Conservation (phyloP, 2,329 filamentous ascomycete species). For the Ceratocystis cubensis region DNA sequence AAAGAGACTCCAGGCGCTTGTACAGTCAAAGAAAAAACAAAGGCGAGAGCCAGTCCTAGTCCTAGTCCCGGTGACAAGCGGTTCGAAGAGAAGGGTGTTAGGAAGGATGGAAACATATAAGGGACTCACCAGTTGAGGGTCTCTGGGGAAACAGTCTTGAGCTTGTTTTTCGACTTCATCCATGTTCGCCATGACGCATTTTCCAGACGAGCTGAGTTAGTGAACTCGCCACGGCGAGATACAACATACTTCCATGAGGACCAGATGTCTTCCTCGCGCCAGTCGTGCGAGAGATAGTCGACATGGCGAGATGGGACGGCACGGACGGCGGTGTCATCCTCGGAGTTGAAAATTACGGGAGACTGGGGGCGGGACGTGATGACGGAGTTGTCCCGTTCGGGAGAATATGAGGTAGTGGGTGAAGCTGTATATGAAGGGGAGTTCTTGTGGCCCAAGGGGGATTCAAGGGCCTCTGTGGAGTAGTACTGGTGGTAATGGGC, state of each 20-base stretch:
- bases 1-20: neutral
- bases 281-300: slow-evolving; percentile 89
- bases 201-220: slow-evolving; percentile 70
- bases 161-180: slow-evolving; percentile 80
- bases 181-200: slow-evolving; percentile 97
- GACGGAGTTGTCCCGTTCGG: slow-evolving; percentile 41
- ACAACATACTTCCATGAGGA: slow-evolving; percentile 91
- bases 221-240: slow-evolving; percentile 63
- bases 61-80: neutral
- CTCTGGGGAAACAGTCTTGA: slow-evolving; percentile 81
- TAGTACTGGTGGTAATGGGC: slow-evolving; percentile 38
- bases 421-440: slow-evolving; percentile 42
- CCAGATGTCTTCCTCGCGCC: slow-evolving; percentile 95
- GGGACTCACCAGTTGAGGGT: slow-evolving; percentile 74
- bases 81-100: neutral
- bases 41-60: neutral
- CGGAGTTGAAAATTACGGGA: slow-evolving; percentile 37
- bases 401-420: slow-evolving; percentile 26
- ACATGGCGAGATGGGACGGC: slow-evolving; percentile 72
- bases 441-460: slow-evolving; percentile 38
- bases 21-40: neutral
- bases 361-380: slow-evolving; percentile 45
- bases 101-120: neutral
- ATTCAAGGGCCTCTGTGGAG: slow-evolving; percentile 37
- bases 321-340: slow-evolving; percentile 67